Percentiles rank a stretch among this genome's conserved stretches.
phyloP scores from a whole-genome alignment of 768 basidiomycete species.

The Podaxis sp. region DNA sequence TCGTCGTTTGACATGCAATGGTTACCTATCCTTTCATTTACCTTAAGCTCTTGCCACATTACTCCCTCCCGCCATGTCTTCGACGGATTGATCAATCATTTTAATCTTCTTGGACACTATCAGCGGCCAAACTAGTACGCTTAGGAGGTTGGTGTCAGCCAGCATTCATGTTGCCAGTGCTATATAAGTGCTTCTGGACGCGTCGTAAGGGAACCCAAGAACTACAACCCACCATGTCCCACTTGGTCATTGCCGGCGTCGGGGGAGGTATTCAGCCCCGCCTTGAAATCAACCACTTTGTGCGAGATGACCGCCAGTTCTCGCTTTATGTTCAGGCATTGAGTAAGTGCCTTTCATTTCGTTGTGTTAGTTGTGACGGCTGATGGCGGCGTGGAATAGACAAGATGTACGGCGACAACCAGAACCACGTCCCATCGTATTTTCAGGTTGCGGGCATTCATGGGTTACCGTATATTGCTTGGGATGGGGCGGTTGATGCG shows the following conservation, averaged over 20 bases:
- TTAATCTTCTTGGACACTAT: too few relatives aligned
- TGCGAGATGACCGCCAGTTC: slow-evolving; percentile 43
- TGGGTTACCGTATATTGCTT: slow-evolving; percentile 45
- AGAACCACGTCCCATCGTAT: slow-evolving; percentile 36
- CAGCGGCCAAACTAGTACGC: too few relatives aligned
- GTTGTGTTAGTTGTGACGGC: neutral
- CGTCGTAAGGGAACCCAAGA: too few relatives aligned
- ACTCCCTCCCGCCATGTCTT: too few relatives aligned
- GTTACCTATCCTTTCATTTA: too few relatives aligned
- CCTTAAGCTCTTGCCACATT: too few relatives aligned
- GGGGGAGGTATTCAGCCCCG: slow-evolving; percentile 34
- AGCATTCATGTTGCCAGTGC: too few relatives aligned
- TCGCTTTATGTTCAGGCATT: slow-evolving; percentile 53
- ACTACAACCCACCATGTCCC: neutral
- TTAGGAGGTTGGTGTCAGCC: too few relatives aligned
- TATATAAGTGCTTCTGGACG: too few relatives aligned
- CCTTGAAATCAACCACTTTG: slow-evolving; percentile 43
- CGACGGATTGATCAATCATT: too few relatives aligned
- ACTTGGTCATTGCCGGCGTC: slow-evolving; percentile 27
- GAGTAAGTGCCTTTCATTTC: slow-evolving; percentile 29
- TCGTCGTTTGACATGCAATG: too few relatives aligned
- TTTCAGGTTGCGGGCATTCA: slow-evolving; percentile 53
- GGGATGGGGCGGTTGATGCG: slow-evolving; percentile 38
- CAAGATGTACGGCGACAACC: slow-evolving; percentile 28
- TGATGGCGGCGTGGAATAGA: slow-evolving; percentile 20